Evolutionary conservation across 352 stramenopile genomes (phyloP).

Genomic region (Globisporangium acanthophoron): DNA sequence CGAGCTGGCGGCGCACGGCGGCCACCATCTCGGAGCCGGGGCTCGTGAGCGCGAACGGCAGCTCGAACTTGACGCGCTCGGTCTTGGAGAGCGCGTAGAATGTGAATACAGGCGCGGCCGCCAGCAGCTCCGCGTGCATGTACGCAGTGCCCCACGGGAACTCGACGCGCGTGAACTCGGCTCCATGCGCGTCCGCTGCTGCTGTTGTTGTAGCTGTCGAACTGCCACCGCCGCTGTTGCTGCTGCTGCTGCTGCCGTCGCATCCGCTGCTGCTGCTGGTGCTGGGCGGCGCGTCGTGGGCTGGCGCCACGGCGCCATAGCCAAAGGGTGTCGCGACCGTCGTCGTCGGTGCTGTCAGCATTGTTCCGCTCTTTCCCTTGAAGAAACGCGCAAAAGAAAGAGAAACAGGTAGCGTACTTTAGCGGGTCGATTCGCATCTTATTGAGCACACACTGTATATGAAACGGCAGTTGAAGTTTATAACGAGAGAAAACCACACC

Average conservation of each 20-base stretch:
- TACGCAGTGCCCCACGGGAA: slow-evolving; percentile 78
- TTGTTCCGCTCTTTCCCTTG: neutral
- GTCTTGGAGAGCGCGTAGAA: slow-evolving; percentile 67
- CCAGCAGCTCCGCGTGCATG: slow-evolving; percentile 52
- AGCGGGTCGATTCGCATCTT: neutral
- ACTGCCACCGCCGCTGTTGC: slow-evolving; percentile 1
- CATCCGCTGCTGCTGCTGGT: slow-evolving; percentile 3
- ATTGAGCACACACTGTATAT: neutral
- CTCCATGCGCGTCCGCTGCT: too few species aligned
- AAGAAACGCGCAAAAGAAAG: neutral
- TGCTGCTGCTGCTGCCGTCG: neutral
- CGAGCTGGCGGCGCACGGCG: slow-evolving; percentile 42
- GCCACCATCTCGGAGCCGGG: slow-evolving; percentile 49
- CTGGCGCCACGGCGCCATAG: slow-evolving; percentile 41
- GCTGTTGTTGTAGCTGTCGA: too few species aligned
- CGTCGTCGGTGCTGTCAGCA: slow-evolving; percentile 18
- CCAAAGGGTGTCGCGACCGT: slow-evolving; percentile 69
- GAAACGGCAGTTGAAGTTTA: neutral
- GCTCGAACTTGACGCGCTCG: slow-evolving; percentile 63
- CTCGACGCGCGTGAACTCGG: slow-evolving; percentile 52
- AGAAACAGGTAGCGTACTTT: neutral
- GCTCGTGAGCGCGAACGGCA: slow-evolving; percentile 53
- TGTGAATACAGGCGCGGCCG: slow-evolving; percentile 56
- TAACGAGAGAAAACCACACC: neutral
- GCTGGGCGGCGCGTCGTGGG: slow-evolving; percentile 9